Evolutionary conservation across 371 early-diverging fungal genomes (phyloP), one percentile per base, ranked within the genome.

Genomic region (Mucor circinelloides): DNA sequence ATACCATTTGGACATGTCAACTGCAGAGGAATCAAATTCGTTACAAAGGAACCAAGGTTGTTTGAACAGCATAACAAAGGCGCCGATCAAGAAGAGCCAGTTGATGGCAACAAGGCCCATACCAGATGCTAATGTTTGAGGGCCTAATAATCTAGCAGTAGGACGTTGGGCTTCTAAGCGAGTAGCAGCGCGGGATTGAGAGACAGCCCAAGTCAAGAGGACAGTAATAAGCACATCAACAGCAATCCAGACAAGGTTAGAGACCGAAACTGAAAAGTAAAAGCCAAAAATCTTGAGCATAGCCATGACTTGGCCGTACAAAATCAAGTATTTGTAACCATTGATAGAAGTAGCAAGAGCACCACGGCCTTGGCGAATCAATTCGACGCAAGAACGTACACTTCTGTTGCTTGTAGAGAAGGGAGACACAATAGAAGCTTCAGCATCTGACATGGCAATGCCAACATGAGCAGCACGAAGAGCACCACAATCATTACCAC

Each of bases 401-500:
- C 89, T 88, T 44, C 89, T 83, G 60, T 85, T 70, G 50, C 85
- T 78, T n/a, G 93, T 87, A 19, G 89, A 87, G 80, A 97, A 98
- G 19, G 92, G 93, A 36, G 96, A 89, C 15, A 94, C 95, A 63
- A 96, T 90, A 17, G 90, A 93, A 0, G 94, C 90, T 75, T 94
- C 95, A 42, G 94, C 90, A 62, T 92, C 91, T 21, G 93, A 91
- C 58, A 98, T 85, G 23, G 97, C 93, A 46, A 98, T 77, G 59
- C 98, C 97, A 21, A 93, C 95, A 71, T 96, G 95, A 19, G 97
- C 93, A 38, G 91, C 93, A 68, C 93, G 92, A 57, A 98, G 80
- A 10, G 97, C 99, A 62, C 94, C 96, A 70, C 94, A 93, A 74
- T 98, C 99, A 80, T 98, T 98, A 57, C 93, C 96, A 69, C 99